Percentiles rank a stretch among this genome's conserved stretches.
Evolutionary conservation across 2,329 filamentous ascomycete genomes (phyloP).

Genomic region (Ambrosiella cleistominuta): DNA sequence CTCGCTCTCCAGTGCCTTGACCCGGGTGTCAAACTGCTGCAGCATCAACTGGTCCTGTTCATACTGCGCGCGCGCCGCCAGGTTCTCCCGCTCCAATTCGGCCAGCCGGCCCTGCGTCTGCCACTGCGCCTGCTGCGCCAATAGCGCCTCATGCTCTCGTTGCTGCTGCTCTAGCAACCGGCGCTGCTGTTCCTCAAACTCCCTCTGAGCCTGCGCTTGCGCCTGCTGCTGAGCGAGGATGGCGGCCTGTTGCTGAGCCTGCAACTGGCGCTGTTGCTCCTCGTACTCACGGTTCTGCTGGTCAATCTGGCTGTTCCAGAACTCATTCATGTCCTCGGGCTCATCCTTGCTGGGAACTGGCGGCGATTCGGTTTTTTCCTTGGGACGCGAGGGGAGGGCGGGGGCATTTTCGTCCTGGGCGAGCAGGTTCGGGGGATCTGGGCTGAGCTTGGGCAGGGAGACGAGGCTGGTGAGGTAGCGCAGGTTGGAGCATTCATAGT

Average conservation of each 20-base stretch:
- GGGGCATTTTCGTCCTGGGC: conserved; percentile 72
- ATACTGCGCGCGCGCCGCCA: conserved; percentile 86
- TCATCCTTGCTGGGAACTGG: conserved; percentile 49
- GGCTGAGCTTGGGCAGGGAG: conserved; percentile 84
- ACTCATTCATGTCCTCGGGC: conserved; percentile 88
- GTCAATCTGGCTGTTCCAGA: conserved; percentile 88
- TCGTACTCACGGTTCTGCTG: conserved; percentile 90
- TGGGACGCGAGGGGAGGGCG: conserved; percentile 64
- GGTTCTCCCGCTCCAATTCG: conserved; percentile 85
- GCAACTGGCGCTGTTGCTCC: conserved; percentile 75
- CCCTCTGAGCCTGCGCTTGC: conserved; percentile 67
- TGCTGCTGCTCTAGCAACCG: conserved; percentile 75
- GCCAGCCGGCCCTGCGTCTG: conserved; percentile 93
- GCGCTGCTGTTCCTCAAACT: conserved; percentile 95
- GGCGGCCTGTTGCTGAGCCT: conserved; percentile 71
- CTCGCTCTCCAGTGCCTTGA: conserved; percentile 84
- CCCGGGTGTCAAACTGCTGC: conserved; percentile 86
- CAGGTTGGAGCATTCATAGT: conserved; percentile 96
- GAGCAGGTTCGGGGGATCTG: conserved; percentile 80
- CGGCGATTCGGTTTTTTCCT: conserved; percentile 50
- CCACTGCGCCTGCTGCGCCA: conserved; percentile 76
- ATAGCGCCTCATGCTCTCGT: conserved; percentile 73
- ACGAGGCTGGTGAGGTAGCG: conserved; percentile 93
- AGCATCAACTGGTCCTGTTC: conserved; percentile 95
- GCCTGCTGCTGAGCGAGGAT: conserved; percentile 67